phyloP scores from a whole-genome alignment of 257 asterid genomes.

The Craterostigma plantagineum region DNA sequence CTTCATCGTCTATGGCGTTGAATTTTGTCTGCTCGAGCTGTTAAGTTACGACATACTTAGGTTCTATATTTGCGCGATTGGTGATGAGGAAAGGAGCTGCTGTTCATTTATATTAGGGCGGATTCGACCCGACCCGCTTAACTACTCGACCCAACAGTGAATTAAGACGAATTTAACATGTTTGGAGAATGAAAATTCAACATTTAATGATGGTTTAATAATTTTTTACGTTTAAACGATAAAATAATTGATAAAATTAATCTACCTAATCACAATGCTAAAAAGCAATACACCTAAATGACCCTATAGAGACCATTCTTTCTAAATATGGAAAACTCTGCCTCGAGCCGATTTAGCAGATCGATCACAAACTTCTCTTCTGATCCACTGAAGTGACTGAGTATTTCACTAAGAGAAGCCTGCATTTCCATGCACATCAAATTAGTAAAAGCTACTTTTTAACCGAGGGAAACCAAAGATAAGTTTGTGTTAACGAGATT shows the following conservation, averaged over 20 bases:
- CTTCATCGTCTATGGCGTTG: too few relatives aligned
- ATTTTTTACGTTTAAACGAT: too few relatives aligned
- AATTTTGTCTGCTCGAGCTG: too few relatives aligned
- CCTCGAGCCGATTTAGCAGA: slow-evolving; percentile 41
- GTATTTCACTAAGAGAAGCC: slow-evolving; percentile 35
- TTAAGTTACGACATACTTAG: neutral
- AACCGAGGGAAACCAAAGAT: neutral
- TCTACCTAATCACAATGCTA: too few relatives aligned
- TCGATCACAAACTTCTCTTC: slow-evolving; percentile 28
- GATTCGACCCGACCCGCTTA: too few relatives aligned
- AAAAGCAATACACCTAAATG: slow-evolving; percentile 23
- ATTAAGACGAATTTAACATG: too few relatives aligned
- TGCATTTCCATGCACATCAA: slow-evolving; percentile 15
- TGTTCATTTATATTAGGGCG: too few relatives aligned
- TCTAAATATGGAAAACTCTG: slow-evolving; percentile 51
- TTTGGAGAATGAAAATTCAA: too few relatives aligned
- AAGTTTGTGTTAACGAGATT: neutral
- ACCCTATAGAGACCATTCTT: slow-evolving; percentile 39
- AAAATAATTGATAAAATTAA: too few relatives aligned
- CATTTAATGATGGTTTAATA: too few relatives aligned
- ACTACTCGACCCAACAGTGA: too few relatives aligned
- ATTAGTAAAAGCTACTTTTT: slow-evolving; percentile 2
- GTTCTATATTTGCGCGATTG: slow-evolving; percentile 8
- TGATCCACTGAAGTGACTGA: slow-evolving; percentile 60
- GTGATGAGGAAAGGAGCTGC: too few relatives aligned